These are phyloP conservation scores for Exophiala sp. DNA, from an alignment of 2,329 filamentous ascomycete species.

Conservation along the genomic window DNA sequence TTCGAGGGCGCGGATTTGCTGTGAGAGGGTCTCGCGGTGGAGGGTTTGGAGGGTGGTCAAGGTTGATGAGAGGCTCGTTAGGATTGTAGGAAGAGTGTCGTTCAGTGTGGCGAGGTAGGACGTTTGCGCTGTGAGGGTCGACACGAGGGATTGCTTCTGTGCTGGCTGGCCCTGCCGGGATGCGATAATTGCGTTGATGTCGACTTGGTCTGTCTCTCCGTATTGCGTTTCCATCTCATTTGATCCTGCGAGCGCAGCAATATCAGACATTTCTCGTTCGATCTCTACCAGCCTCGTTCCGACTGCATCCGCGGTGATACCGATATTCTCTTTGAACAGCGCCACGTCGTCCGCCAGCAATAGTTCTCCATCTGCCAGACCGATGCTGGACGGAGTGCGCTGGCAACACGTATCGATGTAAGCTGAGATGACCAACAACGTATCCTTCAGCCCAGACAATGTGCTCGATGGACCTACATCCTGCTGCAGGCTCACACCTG, in stretches of 20 bases:
- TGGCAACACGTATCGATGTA: conserved; percentile 6
- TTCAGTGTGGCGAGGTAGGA: conserved; percentile 8
- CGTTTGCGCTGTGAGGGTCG: too few relatives aligned
- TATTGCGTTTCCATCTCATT: too few relatives aligned
- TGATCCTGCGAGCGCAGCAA: background rate
- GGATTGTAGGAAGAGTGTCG: conserved; percentile 1
- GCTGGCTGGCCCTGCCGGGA: background rate
- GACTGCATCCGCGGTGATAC: background rate
- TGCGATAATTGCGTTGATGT: too few relatives aligned
- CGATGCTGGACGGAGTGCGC: too few relatives aligned
- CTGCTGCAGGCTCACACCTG: too few relatives aligned
- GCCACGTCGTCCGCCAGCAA: conserved; percentile 8
- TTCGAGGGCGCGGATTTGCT: conserved; percentile 21
- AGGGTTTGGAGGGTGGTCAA: conserved; percentile 6
- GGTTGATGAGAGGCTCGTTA: conserved; percentile 4
- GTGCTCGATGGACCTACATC: background rate
- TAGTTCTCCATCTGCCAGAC: background rate
- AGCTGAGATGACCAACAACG: conserved; percentile 13
- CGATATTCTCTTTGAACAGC: conserved; percentile 11
- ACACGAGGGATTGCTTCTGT: background rate
- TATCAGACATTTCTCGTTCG: background rate
- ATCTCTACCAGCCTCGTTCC: conserved; percentile 3
- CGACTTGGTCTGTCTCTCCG: too few relatives aligned
- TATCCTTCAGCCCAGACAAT: conserved; percentile 2
- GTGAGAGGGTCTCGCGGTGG: conserved; percentile 10